Conservation (phyloP, 2,329 filamentous ascomycete species). For the Paecilomyces fulvus region DNA sequence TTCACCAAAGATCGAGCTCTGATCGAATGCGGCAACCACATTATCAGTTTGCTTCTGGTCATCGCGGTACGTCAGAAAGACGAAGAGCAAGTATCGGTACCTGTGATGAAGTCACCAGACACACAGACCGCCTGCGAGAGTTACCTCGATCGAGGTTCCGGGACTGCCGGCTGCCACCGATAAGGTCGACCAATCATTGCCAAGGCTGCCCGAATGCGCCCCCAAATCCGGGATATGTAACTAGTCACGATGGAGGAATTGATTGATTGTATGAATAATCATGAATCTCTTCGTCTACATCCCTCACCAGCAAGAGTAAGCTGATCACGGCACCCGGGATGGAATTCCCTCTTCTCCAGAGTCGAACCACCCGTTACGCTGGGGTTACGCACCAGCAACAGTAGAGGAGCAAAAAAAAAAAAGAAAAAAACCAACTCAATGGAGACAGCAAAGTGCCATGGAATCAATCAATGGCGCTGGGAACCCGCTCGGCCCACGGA, state of each 20-base stretch:
- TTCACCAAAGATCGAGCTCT: background rate
- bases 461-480: too few relatives aligned
- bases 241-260: too few relatives aligned
- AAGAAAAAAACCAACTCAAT: background rate
- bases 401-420: too few relatives aligned
- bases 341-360: background rate
- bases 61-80: background rate
- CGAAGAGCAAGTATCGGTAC: background rate
- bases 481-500: background rate
- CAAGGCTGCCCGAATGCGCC: background rate
- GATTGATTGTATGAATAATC: too few relatives aligned
- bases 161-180: background rate
- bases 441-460: background rate
- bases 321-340: background rate
- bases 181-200: background rate
- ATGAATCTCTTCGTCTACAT: too few relatives aligned
- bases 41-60: background rate
- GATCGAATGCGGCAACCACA: background rate
- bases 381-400: background rate
- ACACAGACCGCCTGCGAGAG: background rate
- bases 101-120: background rate
- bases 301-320: background rate
- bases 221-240: too few relatives aligned
- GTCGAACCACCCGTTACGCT: background rate
- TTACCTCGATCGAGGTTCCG: background rate